A percentile compares a stretch with the other conserved stretches of the same genome.
Evolutionary conservation across 1,139 yeast genomes (phyloP).

Genomic region (Pichia sp.): DNA sequence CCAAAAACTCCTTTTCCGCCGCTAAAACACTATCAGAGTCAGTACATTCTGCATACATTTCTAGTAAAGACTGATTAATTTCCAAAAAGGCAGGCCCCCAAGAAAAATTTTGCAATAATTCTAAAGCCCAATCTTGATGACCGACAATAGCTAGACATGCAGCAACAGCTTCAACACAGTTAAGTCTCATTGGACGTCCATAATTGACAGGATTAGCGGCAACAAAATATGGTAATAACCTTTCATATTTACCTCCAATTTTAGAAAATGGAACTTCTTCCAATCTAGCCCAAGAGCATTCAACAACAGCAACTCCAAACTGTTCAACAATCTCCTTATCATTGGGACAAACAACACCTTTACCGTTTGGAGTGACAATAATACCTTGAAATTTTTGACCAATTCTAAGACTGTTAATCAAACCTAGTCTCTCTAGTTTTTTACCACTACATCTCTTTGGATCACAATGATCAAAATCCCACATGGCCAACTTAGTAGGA

Average conservation of each 20-base stretch:
- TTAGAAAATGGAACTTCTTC: slow-evolving; percentile 92
- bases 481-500: slow-evolving; percentile 75
- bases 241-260: slow-evolving; percentile 86
- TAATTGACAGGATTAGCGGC: slow-evolving; percentile 98
- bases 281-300: slow-evolving; percentile 95
- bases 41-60: slow-evolving; percentile 68
- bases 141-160: slow-evolving; percentile 97
- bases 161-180: slow-evolving; percentile 96
- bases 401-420: slow-evolving; percentile 66
- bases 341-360: slow-evolving; percentile 82
- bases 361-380: slow-evolving; percentile 91
- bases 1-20: slow-evolving; percentile 76
- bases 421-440: slow-evolving; percentile 80
- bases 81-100: slow-evolving; percentile 90
- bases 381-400: slow-evolving; percentile 92
- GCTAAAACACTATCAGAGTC: slow-evolving; percentile 65
- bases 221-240: slow-evolving; percentile 82
- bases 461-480: slow-evolving; percentile 98
- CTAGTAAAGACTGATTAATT: slow-evolving; percentile 71
- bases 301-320: slow-evolving; percentile 92
- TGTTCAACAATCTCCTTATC: slow-evolving; percentile 72
- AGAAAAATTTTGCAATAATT: slow-evolving; percentile 67
- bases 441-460: slow-evolving; percentile 97
- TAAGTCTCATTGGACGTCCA: slow-evolving; percentile 92
- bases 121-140: slow-evolving; percentile 79